Evolutionary conservation across 2,329 filamentous ascomycete genomes (phyloP).

Genomic region (Penicillium brasilianum): DNA sequence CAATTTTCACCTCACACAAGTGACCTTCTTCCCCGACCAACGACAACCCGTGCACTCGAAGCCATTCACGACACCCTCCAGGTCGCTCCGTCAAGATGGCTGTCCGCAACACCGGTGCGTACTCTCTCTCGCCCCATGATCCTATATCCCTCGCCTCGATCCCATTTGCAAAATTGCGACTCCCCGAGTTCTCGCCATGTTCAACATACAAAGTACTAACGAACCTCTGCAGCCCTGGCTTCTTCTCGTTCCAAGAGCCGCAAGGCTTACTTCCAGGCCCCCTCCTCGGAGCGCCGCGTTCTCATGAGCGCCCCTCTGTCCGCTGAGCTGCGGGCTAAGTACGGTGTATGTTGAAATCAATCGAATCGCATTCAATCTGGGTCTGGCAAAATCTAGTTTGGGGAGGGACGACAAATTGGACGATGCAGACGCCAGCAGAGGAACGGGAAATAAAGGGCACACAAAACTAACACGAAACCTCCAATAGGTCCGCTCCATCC

Average conservation of each 20-base stretch:
- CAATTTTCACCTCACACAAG: conserved; percentile 32
- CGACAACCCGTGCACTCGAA: conserved; percentile 33
- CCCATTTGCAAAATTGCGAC: conserved; percentile 8
- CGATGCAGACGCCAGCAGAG: conserved; percentile 4
- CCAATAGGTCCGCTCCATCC: conserved; percentile 84
- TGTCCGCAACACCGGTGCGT: conserved; percentile 33
- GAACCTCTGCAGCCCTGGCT: conserved; percentile 23
- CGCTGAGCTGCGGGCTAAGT: conserved; percentile 98
- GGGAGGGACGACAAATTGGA: conserved; percentile 3
- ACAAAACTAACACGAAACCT: conserved; percentile 21
- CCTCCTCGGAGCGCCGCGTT: conserved; percentile 88
- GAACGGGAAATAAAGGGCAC: neutral
- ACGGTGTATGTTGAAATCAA: conserved; percentile 75
- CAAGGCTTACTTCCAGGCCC: conserved; percentile 96
- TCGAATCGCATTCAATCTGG: conserved; percentile 12
- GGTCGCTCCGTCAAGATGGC: conserved; percentile 33
- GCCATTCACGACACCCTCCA: conserved; percentile 31
- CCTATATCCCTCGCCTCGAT: conserved; percentile 14
- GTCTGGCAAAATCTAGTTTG: conserved; percentile 17
- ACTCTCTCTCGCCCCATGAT: conserved; percentile 7
- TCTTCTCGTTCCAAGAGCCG: conserved; percentile 65
- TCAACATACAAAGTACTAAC: conserved; percentile 9
- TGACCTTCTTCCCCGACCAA: conserved; percentile 29
- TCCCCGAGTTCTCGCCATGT: neutral
- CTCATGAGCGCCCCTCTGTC: conserved; percentile 96